Evolutionary conservation across 2,329 filamentous ascomycete species (phyloP).

Genomic region (Fusarium praegraminearum): DNA sequence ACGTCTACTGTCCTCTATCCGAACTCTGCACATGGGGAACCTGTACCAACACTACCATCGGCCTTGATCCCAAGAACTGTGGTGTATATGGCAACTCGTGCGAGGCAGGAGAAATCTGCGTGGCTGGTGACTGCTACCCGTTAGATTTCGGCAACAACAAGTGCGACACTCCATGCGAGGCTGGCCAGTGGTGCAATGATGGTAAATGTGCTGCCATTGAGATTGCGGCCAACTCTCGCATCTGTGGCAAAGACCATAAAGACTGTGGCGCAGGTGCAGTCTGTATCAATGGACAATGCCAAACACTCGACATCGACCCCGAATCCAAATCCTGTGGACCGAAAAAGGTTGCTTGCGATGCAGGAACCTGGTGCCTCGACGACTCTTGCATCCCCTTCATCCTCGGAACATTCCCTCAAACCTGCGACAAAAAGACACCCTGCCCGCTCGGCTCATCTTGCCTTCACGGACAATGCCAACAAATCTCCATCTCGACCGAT

Average conservation of each 20-base stretch:
- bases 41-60: conserved; percentile 36
- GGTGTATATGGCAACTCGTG: conserved; percentile 23
- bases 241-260: conserved; percentile 5
- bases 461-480: conserved; percentile 20
- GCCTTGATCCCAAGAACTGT: conserved; percentile 29
- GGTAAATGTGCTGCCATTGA: conserved; percentile 29
- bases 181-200: conserved; percentile 30
- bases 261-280: conserved; percentile 23
- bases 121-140: conserved; percentile 22
- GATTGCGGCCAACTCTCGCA: conserved; percentile 19
- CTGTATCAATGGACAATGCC: conserved; percentile 30
- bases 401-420: conserved; percentile 30
- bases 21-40: conserved; percentile 25
- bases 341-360: conserved; percentile 16
- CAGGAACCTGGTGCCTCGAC: conserved; percentile 39
- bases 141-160: conserved; percentile 20
- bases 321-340: conserved; percentile 25
- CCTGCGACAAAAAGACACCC: conserved; percentile 16
- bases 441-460: conserved; percentile 26
- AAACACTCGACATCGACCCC: conserved; percentile 26
- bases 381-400: conserved; percentile 31
- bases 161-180: conserved; percentile 8
- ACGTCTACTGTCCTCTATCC: conserved; percentile 16
- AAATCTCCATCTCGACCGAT: conserved; percentile 23
- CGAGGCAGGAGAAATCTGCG: conserved; percentile 24